phyloP scores from a whole-genome alignment of 108 stramenopile species.

The Cyclostephanos invisitatus region DNA sequence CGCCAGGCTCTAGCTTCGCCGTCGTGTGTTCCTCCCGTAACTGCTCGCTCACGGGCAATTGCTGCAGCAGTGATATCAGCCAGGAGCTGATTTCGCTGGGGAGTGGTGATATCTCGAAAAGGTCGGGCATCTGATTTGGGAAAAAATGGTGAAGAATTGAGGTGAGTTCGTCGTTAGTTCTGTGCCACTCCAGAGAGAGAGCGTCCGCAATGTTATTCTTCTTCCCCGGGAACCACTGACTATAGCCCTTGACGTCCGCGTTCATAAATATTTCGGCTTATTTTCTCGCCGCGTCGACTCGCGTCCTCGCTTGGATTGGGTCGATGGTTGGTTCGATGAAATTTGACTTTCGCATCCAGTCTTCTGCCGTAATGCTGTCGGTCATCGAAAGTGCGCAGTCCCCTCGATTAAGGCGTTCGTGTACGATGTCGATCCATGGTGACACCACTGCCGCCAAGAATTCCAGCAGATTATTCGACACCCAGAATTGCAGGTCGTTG shows the following conservation, averaged over 20 bases:
- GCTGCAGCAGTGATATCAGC: slow-evolving; percentile 38
- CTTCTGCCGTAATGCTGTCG: slow-evolving; percentile 13
- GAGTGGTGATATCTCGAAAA: slow-evolving; percentile 28
- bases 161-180: slow-evolving; percentile 7
- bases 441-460: slow-evolving; percentile 2
- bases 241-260: neutral
- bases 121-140: slow-evolving; percentile 13
- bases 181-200: slow-evolving; percentile 17
- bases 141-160: neutral
- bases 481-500: slow-evolving; percentile 6
- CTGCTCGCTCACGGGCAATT: slow-evolving; percentile 23
- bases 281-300: neutral
- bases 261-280: slow-evolving; percentile 8
- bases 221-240: slow-evolving; percentile 26
- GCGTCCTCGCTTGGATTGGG: slow-evolving; percentile 16
- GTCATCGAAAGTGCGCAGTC: slow-evolving; percentile 19
- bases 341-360: slow-evolving; percentile 18
- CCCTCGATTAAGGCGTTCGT: neutral
- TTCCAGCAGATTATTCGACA: slow-evolving; percentile 13
- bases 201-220: slow-evolving; percentile 10
- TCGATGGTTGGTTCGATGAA: slow-evolving; percentile 13
- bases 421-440: slow-evolving; percentile 7
- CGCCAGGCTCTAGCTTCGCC: slow-evolving; percentile 31
- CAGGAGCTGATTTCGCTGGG: slow-evolving; percentile 32
- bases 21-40: slow-evolving; percentile 33